phyloP scores from a whole-genome alignment of 2,329 filamentous ascomycete species.

The Grosmannia serpens region DNA sequence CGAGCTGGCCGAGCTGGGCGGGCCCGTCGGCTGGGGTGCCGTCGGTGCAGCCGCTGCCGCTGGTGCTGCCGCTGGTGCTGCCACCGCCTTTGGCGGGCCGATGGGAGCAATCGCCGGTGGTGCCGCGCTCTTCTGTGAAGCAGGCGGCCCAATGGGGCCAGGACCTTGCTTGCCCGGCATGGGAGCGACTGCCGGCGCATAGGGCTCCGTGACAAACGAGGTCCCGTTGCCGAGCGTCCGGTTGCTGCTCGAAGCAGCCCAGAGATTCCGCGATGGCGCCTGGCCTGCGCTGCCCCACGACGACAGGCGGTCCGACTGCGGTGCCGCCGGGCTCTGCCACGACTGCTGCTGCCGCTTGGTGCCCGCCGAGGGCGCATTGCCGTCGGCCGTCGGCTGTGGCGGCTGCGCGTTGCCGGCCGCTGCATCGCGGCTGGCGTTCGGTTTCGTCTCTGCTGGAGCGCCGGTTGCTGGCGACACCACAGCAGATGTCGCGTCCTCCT shows the following conservation, averaged over 20 bases:
- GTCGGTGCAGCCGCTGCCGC: background rate
- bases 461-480: background rate
- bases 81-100: conserved; percentile 15
- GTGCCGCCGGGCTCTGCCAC: conserved; percentile 25
- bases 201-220: conserved; percentile 50
- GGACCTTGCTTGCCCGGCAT: conserved; percentile 24
- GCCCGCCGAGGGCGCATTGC: background rate
- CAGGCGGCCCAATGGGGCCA: conserved; percentile 31
- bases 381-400: background rate
- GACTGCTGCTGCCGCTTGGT: conserved; percentile 12
- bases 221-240: conserved; percentile 67
- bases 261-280: conserved; percentile 49
- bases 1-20: background rate
- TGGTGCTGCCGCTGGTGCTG: background rate
- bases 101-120: conserved; percentile 25
- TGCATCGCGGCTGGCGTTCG: background rate
- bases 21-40: background rate
- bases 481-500: conserved; percentile 21
- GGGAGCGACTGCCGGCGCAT: conserved; percentile 20
- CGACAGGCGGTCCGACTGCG: conserved; percentile 34
- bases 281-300: conserved; percentile 37
- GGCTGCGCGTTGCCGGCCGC: background rate
- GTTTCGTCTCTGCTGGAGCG: background rate
- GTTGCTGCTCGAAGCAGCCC: conserved; percentile 62
- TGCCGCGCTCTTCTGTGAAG: conserved; percentile 8